Evolutionary conservation across 768 basidiomycete species (phyloP), one percentile per base, ranked within the genome.

Genomic region (Leccinellum rugosiceps): DNA sequence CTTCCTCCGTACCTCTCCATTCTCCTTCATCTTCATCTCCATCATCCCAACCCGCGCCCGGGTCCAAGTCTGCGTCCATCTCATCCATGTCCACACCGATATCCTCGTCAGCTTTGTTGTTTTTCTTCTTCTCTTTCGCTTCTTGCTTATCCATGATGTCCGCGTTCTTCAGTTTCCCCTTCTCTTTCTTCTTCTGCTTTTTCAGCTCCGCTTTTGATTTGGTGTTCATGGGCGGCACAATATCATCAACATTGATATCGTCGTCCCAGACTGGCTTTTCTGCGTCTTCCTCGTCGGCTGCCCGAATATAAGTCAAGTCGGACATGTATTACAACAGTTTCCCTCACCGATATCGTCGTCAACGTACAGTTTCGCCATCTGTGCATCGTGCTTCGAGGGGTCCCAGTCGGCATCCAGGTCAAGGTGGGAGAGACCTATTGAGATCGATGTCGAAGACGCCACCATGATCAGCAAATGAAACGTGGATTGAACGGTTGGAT

Each of bases 341-440:
- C 58, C 71, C 34, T 60, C 58, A 50, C 72, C 71, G 5, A 73
- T 73, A n/a, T 65, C 72, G 13, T 77, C 78, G 3, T 77, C 77
- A 11, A 76, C 83, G 65, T 94, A 92, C 25, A 98, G 68, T 21
- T 77, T 80, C 0, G 82, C 78, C 88, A 99, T 94, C 69, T 92
- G 90, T 34, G 71, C 73, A 61, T 97, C 94, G 67, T 97, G 92
- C 55, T 83, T 82, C 11, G 80, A 84, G 13, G 92, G 88, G 65
- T 98, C 93, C 89, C 92, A 98, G 46, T 98, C 94, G 1, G 85
- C 92, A 11, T 98, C 94, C 6, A 99, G 75, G 64, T 96, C 92
- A 4, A 96, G 77, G 43, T 81, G 83, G 52, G 80, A 75, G 51
- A 94, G 71, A 3, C 83, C 90, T 85, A 7, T 47, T 17, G 23